These are phyloP conservation scores for Leavenworthia alabamica DNA, from an alignment of 345 rosid species.

Conservation along the genomic window DNA sequence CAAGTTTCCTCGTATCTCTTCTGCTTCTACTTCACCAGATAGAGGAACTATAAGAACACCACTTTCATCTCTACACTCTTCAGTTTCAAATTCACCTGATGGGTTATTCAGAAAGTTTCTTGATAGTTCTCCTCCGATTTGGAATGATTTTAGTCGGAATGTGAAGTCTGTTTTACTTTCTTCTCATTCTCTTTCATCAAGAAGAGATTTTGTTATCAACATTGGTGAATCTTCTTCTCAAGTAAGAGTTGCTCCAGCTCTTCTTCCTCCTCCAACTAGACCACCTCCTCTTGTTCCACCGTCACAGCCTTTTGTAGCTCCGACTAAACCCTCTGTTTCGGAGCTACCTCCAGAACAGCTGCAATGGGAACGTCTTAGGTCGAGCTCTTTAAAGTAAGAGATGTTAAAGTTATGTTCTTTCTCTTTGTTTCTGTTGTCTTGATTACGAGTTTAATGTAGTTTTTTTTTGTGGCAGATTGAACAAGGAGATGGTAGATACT, in stretches of 20 bases:
- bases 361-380: conserved; percentile 72
- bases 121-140: conserved; percentile 22
- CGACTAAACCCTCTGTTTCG: background rate
- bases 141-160: conserved; percentile 28
- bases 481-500: conserved; percentile 86
- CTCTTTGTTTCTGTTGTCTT: background rate
- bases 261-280: conserved; percentile 31
- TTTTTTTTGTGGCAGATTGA: conserved; percentile 55
- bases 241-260: conserved; percentile 13
- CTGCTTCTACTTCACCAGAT: conserved; percentile 50
- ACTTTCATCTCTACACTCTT: conserved; percentile 31
- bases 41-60: conserved; percentile 27
- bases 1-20: conserved; percentile 26
- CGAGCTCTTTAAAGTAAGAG: conserved; percentile 76
- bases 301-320: conserved; percentile 43
- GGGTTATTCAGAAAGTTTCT: conserved; percentile 15
- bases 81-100: conserved; percentile 33
- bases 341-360: conserved; percentile 43
- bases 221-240: conserved; percentile 31
- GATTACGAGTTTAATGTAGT: background rate
- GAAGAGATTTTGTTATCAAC: conserved; percentile 28
- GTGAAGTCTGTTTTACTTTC: conserved; percentile 35
- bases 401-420: background rate
- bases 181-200: conserved; percentile 29
- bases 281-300: conserved; percentile 37